These are phyloP conservation scores for Choanephora cucurbitarum DNA, from an alignment of 371 early-diverging fungal genomes.

Conservation along the genomic window DNA sequence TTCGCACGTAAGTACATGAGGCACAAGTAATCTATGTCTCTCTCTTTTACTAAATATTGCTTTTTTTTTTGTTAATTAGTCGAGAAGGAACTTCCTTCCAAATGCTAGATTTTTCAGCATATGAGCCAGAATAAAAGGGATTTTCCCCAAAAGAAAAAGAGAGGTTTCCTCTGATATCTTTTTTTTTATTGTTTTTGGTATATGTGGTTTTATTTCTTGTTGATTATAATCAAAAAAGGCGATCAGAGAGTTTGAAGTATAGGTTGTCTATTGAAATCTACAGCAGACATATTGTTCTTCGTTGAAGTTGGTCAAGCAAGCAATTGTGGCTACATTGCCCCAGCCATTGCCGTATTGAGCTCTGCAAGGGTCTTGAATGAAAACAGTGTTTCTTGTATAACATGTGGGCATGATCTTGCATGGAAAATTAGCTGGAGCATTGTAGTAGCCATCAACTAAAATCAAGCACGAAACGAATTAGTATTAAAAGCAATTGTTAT, in stretches of 20 bases:
- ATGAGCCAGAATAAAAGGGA: neutral
- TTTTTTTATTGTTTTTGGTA: too few species aligned
- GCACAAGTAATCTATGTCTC: too few species aligned
- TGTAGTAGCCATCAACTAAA: too few species aligned
- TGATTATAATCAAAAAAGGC: too few species aligned
- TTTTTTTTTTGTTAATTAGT: constrained; percentile 1
- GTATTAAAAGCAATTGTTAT: too few species aligned
- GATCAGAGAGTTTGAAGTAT: too few species aligned
- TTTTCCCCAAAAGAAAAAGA: neutral
- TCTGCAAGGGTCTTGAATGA: neutral
- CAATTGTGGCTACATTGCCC: neutral
- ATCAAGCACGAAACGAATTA: too few species aligned
- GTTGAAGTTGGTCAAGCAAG: neutral
- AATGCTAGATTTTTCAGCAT: neutral
- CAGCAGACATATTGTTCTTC: neutral
- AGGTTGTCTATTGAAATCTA: too few species aligned
- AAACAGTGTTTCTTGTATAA: neutral
- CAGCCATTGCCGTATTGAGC: neutral
- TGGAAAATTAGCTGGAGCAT: too few species aligned
- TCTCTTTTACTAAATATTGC: neutral
- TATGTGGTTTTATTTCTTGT: too few species aligned
- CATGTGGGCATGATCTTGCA: neutral
- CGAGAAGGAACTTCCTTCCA: constrained; percentile 29
- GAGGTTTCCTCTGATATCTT: too few species aligned
- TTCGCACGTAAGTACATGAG: constrained; percentile 57